phyloP scores from a whole-genome alignment of 2,329 filamentous ascomycete species.

The Botrytis squamosa region DNA sequence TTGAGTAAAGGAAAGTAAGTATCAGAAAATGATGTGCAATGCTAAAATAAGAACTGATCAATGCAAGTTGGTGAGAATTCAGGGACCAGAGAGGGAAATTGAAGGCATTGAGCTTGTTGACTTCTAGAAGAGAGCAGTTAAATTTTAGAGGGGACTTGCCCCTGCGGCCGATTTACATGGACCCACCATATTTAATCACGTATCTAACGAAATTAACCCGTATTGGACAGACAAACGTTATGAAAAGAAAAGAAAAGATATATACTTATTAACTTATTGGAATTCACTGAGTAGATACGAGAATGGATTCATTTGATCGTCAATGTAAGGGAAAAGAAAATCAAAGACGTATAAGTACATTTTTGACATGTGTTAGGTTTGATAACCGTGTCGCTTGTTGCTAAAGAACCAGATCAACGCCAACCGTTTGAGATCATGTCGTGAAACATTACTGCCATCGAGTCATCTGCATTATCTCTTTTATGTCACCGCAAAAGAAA shows the following conservation, averaged over 20 bases:
- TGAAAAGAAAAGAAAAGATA: background rate
- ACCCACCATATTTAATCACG: constrained; percentile 2
- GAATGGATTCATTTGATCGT: background rate
- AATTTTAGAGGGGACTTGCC: constrained; percentile 23
- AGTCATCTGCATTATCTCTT: background rate
- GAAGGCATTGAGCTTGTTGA: constrained; percentile 20
- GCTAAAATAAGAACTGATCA: constrained; percentile 13
- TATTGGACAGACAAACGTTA: constrained; percentile 6
- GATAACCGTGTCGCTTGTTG: background rate
- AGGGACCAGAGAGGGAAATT: constrained; percentile 1
- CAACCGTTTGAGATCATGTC: constrained; percentile 3
- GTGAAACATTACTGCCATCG: background rate
- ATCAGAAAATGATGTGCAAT: constrained; percentile 18
- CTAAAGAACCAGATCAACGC: background rate
- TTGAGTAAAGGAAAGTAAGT: constrained; percentile 7
- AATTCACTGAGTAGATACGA: background rate
- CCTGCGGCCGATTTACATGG: constrained; percentile 20
- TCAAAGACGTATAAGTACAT: background rate
- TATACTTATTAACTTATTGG: background rate
- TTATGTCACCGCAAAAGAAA: constrained; percentile 5
- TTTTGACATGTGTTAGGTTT: background rate
- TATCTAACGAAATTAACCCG: constrained; percentile 18
- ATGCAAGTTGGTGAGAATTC: constrained; percentile 11
- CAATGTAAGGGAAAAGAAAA: background rate
- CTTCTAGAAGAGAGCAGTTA: constrained; percentile 15